phyloP scores from a whole-genome alignment of 371 early-diverging fungal species.

The Circinella umbellata region DNA sequence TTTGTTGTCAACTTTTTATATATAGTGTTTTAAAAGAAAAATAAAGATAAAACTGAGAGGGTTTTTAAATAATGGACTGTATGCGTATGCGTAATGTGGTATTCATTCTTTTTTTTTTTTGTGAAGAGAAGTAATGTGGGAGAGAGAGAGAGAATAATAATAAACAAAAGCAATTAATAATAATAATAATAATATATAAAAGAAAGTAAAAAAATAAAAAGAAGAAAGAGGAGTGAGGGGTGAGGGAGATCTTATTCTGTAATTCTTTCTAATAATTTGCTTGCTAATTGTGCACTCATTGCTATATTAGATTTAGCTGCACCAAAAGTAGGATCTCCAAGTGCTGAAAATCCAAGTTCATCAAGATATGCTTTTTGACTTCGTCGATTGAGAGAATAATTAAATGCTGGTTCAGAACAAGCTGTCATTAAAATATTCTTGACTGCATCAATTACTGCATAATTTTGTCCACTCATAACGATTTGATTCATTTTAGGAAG shows the following conservation, averaged over 20 bases:
- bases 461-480: slow-evolving; percentile 70
- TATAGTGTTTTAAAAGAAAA: too few relatives aligned
- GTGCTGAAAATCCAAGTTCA: slow-evolving; percentile 56
- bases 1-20: too few relatives aligned
- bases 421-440: slow-evolving; percentile 78
- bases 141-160: neutral
- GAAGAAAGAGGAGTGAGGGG: neutral
- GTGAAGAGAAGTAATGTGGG: too few relatives aligned
- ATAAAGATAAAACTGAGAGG: too few relatives aligned
- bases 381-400: slow-evolving; percentile 40
- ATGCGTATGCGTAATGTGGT: too few relatives aligned
- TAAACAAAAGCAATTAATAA: neutral
- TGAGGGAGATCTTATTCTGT: slow-evolving; percentile 54
- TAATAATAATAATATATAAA: neutral
- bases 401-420: slow-evolving; percentile 64
- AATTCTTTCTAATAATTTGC: slow-evolving; percentile 62
- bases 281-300: slow-evolving; percentile 58
- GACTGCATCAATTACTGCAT: slow-evolving; percentile 74
- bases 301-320: slow-evolving; percentile 49
- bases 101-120: too few relatives aligned
- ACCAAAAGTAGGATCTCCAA: slow-evolving; percentile 50
- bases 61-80: too few relatives aligned
- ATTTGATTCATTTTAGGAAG: slow-evolving; percentile 82
- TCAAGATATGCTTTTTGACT: slow-evolving; percentile 61
- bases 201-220: neutral